Base-by-base conservation (phyloP, 208 protist genomes). In the Leishmania lainsoni region DNA sequence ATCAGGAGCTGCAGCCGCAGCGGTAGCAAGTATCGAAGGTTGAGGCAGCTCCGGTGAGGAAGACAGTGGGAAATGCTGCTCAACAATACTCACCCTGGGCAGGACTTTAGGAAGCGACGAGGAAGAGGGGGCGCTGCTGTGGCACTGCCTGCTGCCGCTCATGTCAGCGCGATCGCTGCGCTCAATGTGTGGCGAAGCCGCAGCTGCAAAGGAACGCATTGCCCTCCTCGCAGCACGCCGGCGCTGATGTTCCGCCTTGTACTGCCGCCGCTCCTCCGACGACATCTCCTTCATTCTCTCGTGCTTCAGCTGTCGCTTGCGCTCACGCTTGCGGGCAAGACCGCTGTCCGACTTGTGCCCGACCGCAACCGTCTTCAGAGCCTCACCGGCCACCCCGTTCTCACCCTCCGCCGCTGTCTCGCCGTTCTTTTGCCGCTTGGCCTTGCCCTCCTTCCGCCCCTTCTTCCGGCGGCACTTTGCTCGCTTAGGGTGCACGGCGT, bases 401-500 rank as follows among this genome's bases (percentile, higher is more conserved):
- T n/a, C 22, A 56, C 54, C 72, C 12, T 59, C n/a, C 73, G 22
- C 39, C 32, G 45, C 66, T 35, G 42, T 32, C 14, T 10, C 32
- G 14, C 10, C 32, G 58, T 69, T 63, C 48, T 74, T 78, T 1
- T 42, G 69, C 42, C 71, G 79, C 39, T 79, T 79, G 35, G 56
- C 48, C 75, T 59, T 39, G 12, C 54, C 52, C 59, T 49, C 35
- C 72, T 76, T 71, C 61, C 68, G 78, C 26, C 42, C 39, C 84
- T 80, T 81, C 83, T 84, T 87, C 29, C 86, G 73, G 8, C 81
- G 83, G 14, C 86, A 83, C 79, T 85, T 85, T 17, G 86, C 86
- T 17, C 75, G 39, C 48, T 71, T 83, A n/a, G 76, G 81, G 39
- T 86, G 54, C n/a, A 61, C 78, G 22, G 81, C 80, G n/a, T 86